Evolutionary conservation across 148 eudicot species (phyloP).

Genomic region (Arctostaphylos glauca): DNA sequence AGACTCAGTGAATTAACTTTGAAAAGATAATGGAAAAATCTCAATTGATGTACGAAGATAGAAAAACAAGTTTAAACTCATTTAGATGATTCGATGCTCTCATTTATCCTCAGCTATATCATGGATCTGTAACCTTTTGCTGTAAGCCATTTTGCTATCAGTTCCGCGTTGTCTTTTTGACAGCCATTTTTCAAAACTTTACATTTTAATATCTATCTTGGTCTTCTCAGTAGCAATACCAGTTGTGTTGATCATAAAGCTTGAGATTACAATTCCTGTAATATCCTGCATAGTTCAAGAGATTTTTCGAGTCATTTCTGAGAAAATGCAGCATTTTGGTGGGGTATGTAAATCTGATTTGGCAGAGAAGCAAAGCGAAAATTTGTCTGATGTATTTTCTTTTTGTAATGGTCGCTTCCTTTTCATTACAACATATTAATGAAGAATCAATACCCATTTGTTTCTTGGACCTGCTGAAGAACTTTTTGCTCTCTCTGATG

Average conservation of each 20-base stretch:
- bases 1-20: background rate
- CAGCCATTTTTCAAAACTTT: background rate
- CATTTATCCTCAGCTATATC: background rate
- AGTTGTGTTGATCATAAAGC: background rate
- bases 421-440: background rate
- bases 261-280: background rate
- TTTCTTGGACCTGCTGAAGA: background rate
- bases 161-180: background rate
- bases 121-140: no score
- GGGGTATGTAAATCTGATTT: background rate
- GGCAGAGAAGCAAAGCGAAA: background rate
- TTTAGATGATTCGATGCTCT: no score
- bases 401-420: background rate
- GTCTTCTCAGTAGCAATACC: background rate
- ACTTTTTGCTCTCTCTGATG: background rate
- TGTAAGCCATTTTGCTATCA: background rate
- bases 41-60: background rate
- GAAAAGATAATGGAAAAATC: background rate
- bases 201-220: background rate
- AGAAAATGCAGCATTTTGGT: background rate
- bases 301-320: background rate
- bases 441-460: background rate
- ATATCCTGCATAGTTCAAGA: slow-evolving; percentile 1
- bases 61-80: background rate
- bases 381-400: background rate